Conservation (phyloP, 345 rosid species). For the Aquilaria sinensis region DNA sequence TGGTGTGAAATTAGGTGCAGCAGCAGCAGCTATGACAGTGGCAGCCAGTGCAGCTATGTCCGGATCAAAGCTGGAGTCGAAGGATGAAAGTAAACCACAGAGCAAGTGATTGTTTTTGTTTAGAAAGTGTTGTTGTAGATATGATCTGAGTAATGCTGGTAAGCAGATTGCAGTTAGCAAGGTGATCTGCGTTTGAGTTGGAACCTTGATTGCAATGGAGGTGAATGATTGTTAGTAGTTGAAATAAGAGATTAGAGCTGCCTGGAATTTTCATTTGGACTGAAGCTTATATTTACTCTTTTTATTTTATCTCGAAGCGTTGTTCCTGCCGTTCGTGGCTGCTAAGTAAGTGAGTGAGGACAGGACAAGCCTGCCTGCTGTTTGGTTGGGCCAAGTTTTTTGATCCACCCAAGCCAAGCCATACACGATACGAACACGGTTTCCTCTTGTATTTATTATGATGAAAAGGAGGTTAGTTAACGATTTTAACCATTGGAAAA, state of each 20-base stretch:
- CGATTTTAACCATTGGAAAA: no score
- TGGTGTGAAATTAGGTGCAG: slow-evolving; percentile 82
- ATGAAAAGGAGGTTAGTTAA: no score
- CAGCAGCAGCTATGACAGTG: slow-evolving; percentile 72
- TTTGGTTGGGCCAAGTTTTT: no score
- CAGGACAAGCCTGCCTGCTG: no score
- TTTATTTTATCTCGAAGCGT: no score
- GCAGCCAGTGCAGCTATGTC: slow-evolving; percentile 73
- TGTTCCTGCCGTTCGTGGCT: no score
- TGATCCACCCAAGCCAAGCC: no score
- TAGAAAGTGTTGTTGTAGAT: no score
- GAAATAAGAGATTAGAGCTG: slow-evolving; percentile 12
- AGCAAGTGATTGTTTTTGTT: slow-evolving; percentile 17
- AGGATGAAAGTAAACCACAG: slow-evolving; percentile 36
- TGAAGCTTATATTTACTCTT: background rate
- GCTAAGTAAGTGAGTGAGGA: no score
- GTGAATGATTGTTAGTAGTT: background rate
- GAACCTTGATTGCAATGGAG: background rate
- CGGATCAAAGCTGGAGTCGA: slow-evolving; percentile 51
- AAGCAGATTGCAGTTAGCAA: slow-evolving; percentile 1
- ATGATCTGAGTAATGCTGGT: background rate
- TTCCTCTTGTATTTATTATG: no score
- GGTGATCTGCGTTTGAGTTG: slow-evolving; percentile 1
- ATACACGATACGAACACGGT: no score
- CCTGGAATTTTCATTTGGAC: slow-evolving; percentile 1